Conservation (phyloP, 441 rosid genomes). For the Gossypium lobatum region DNA sequence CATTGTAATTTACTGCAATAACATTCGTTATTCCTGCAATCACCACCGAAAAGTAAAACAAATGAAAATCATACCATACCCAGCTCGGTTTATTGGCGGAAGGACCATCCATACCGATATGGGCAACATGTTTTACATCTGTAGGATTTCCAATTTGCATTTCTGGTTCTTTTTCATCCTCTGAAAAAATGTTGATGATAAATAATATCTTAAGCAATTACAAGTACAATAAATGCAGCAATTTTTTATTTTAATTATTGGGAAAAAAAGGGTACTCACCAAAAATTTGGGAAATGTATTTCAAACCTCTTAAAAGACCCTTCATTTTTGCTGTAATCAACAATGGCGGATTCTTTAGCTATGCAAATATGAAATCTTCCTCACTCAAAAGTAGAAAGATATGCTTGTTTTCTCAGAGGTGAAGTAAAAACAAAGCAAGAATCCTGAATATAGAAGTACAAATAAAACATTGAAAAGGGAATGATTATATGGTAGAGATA, state of each 20-base stretch:
- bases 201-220: neutral
- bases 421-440: slow-evolving; percentile 4
- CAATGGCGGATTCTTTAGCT: slow-evolving; percentile 12
- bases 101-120: slow-evolving; percentile 73
- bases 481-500: neutral
- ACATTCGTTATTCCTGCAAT: neutral
- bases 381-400: neutral
- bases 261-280: slow-evolving; percentile 28
- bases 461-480: neutral
- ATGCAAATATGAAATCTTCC: slow-evolving; percentile 17
- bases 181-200: slow-evolving; percentile 17
- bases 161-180: slow-evolving; percentile 54
- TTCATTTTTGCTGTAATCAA: slow-evolving; percentile 37
- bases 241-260: too few species aligned
- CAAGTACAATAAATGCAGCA: neutral
- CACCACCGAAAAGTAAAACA: neutral
- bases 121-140: slow-evolving; percentile 87
- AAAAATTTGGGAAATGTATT: slow-evolving; percentile 51
- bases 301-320: slow-evolving; percentile 58
- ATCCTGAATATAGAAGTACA: neutral
- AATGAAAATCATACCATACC: slow-evolving; percentile 34
- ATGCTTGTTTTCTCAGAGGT: neutral
- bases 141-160: slow-evolving; percentile 78
- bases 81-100: slow-evolving; percentile 56
- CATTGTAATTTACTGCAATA: neutral